Percentiles rank a stretch among this genome's conserved stretches.
These are phyloP conservation scores for Globomyces sp. DNA, from an alignment of 371 early-diverging fungal species.

Conservation along the genomic window DNA sequence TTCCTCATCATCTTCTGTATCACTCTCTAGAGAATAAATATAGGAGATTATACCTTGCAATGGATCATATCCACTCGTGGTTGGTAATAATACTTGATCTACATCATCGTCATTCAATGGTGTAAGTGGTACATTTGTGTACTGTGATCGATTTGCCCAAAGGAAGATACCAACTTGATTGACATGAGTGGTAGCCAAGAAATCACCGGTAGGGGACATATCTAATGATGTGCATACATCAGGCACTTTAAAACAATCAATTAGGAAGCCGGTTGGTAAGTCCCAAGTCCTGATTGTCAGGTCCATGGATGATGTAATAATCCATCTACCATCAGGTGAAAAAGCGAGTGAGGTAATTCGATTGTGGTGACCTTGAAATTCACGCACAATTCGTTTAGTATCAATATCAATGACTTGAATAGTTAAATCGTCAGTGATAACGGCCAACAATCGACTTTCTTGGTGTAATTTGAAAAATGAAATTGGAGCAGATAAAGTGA, in stretches of 20 bases:
- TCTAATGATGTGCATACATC: slow-evolving; percentile 79
- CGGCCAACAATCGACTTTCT: slow-evolving; percentile 78
- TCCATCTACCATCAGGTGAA: slow-evolving; percentile 90
- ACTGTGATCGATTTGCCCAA: slow-evolving; percentile 87
- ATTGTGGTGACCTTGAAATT: slow-evolving; percentile 83
- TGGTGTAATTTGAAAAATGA: slow-evolving; percentile 61
- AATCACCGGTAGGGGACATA: slow-evolving; percentile 89
- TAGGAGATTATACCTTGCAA: slow-evolving; percentile 23
- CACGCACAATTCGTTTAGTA: slow-evolving; percentile 75
- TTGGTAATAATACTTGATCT: slow-evolving; percentile 51
- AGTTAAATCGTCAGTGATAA: slow-evolving; percentile 78
- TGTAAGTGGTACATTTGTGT: slow-evolving; percentile 62
- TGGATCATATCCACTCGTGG: slow-evolving; percentile 46
- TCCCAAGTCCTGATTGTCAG: slow-evolving; percentile 93
- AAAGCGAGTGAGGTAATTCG: slow-evolving; percentile 87
- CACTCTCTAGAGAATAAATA: not conserved
- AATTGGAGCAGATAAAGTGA: slow-evolving; percentile 70
- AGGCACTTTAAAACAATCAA: slow-evolving; percentile 73
- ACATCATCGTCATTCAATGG: slow-evolving; percentile 63
- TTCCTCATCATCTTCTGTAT: slow-evolving; percentile 8
- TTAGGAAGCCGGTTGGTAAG: slow-evolving; percentile 83
- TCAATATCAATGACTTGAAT: slow-evolving; percentile 86
- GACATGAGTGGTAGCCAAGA: slow-evolving; percentile 87
- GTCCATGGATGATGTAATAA: slow-evolving; percentile 82
- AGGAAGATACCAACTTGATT: slow-evolving; percentile 87